Evolutionary conservation across 768 basidiomycete species (phyloP).

Genomic region (Paxillus ammoniavirescens): DNA sequence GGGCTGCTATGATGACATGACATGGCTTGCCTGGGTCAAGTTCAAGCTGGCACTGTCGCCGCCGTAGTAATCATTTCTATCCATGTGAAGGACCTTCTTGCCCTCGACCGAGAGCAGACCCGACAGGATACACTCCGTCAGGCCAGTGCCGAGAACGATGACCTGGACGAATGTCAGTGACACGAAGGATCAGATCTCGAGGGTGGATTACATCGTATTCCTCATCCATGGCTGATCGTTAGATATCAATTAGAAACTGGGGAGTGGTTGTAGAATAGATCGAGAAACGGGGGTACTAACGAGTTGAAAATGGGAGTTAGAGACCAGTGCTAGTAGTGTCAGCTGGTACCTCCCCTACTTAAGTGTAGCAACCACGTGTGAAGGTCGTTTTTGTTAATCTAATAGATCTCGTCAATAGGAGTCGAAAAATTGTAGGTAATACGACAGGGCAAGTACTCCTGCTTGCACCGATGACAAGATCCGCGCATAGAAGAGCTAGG

Average conservation of each 20-base stretch:
- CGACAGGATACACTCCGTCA: conserved; percentile 98
- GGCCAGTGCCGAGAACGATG: conserved; percentile 91
- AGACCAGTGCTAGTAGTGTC: too few relatives aligned
- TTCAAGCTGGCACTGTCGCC: conserved; percentile 97
- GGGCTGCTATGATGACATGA: conserved; percentile 2
- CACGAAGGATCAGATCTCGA: conserved; percentile 16
- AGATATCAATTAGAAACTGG: conserved; percentile 11
- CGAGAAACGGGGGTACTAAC: not conserved
- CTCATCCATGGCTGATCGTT: conserved; percentile 81
- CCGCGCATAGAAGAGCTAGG: conserved; percentile 2
- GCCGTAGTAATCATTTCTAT: conserved; percentile 98
- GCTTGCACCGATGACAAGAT: not conserved
- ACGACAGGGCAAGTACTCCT: not conserved
- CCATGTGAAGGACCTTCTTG: conserved; percentile 99
- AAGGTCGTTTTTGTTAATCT: not conserved
- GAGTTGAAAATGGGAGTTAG: conserved; percentile 12
- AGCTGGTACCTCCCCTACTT: conserved; percentile 19
- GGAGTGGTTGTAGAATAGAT: conserved; percentile 9
- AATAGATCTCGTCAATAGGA: not conserved
- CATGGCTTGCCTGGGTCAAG: conserved; percentile 79
- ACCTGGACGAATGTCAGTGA: conserved; percentile 47
- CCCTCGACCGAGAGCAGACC: conserved; percentile 98
- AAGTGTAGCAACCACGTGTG: conserved; percentile 28
- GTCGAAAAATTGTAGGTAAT: not conserved
- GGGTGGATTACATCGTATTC: conserved; percentile 80